phyloP scores from a whole-genome alignment of 306 rosid genomes.

The Prunus persica region Prunus_persica_NCBIv2 NC_034016.1:19204501-19205000 shows the following conservation, averaged over 20 bases:
- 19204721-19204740: background rate
- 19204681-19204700: background rate
- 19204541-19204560: conserved; percentile 23
- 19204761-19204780: conserved; percentile 9
- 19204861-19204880: background rate
- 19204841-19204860: conserved; percentile 7
- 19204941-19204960: background rate
- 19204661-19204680: background rate
- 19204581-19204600: background rate
- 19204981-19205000: background rate
- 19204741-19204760: background rate
- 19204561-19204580: background rate
- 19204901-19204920: conserved; percentile 14
- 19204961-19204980: background rate
- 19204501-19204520: background rate
- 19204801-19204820: background rate
- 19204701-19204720: no score
- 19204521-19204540: conserved; percentile 5
- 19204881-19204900: background rate
- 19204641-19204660: background rate
- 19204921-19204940: no score
- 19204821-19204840: background rate
- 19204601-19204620: conserved; percentile 3
- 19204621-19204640: background rate
- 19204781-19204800: background rate